Evolutionary conservation across 305 asterid species (phyloP).

Genomic region (Euphrasia arctica): DNA sequence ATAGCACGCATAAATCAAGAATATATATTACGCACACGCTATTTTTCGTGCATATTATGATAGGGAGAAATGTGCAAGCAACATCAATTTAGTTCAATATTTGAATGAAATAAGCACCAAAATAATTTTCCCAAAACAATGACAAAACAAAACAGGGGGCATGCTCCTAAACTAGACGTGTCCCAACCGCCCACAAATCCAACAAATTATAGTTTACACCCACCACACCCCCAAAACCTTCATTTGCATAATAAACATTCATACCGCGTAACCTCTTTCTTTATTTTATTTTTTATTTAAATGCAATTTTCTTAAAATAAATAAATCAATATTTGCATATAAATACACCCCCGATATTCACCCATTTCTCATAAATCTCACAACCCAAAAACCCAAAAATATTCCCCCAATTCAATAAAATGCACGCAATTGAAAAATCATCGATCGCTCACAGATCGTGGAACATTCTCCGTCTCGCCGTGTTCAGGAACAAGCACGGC

Average conservation of each 20-base stretch:
- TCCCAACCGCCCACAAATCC: conserved; percentile 17
- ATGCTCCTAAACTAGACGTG: neutral
- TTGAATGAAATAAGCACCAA: neutral
- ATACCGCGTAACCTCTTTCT: conserved; percentile 35
- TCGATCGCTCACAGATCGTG: conserved; percentile 39
- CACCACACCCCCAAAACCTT: conserved; percentile 15
- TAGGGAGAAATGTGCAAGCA: conserved; percentile 29
- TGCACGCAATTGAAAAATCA: conserved; percentile 13
- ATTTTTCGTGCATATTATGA: conserved; percentile 14
- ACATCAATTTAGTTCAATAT: neutral
- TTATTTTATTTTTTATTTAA: neutral
- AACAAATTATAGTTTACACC: neutral
- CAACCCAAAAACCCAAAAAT: conserved; percentile 5
- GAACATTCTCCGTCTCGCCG: conserved; percentile 54
- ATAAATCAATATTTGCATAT: conserved; percentile 10
- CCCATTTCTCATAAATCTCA: neutral
- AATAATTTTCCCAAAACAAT: neutral
- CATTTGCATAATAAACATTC: conserved; percentile 18
- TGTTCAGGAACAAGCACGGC: conserved; percentile 40
- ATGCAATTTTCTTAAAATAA: too few relatives aligned
- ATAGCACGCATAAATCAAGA: too few relatives aligned
- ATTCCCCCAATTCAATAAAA: too few relatives aligned
- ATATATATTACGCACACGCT: too few relatives aligned
- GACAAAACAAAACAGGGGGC: neutral
- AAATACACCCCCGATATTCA: conserved; percentile 2